Conservation (phyloP, 1,284 basidiomycete genomes). For the Phlebopus sp. region DNA sequence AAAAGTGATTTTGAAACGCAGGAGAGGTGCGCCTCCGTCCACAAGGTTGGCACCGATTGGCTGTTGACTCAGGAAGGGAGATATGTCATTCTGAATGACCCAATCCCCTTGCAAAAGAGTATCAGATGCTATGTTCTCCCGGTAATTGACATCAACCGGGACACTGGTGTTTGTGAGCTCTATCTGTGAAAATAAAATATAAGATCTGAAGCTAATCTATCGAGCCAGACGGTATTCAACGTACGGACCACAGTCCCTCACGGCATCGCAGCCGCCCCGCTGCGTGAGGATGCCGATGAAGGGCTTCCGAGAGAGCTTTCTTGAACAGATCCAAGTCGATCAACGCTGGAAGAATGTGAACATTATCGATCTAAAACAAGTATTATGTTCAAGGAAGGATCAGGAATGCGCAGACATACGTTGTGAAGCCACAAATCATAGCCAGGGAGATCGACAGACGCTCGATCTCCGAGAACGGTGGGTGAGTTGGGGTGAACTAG, state of each 20-base stretch:
- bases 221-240: conserved; percentile 1
- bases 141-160: conserved; percentile 16
- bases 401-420: conserved; percentile 9
- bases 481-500: conserved; percentile 18
- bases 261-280: conserved; percentile 22
- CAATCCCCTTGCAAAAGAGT: conserved; percentile 19
- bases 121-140: conserved; percentile 2
- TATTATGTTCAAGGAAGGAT: neutral
- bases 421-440: conserved; percentile 21
- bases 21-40: conserved; percentile 19
- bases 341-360: conserved; percentile 26
- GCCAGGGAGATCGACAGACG: conserved; percentile 20
- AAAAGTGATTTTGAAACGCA: conserved; percentile 30
- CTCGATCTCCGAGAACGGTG: conserved; percentile 9
- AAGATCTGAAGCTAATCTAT: conserved; percentile 2
- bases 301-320: conserved; percentile 21
- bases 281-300: conserved; percentile 28
- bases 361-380: conserved; percentile 27
- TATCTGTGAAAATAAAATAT: conserved; percentile 14
- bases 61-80: conserved; percentile 15
- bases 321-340: conserved; percentile 23
- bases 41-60: conserved; percentile 10
- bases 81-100: conserved; percentile 29
- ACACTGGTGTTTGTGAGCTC: conserved; percentile 23
- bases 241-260: conserved; percentile 27